Conservation (phyloP, 202 grass and related monocot genomes). For the Saccharum hybrid region DNA sequence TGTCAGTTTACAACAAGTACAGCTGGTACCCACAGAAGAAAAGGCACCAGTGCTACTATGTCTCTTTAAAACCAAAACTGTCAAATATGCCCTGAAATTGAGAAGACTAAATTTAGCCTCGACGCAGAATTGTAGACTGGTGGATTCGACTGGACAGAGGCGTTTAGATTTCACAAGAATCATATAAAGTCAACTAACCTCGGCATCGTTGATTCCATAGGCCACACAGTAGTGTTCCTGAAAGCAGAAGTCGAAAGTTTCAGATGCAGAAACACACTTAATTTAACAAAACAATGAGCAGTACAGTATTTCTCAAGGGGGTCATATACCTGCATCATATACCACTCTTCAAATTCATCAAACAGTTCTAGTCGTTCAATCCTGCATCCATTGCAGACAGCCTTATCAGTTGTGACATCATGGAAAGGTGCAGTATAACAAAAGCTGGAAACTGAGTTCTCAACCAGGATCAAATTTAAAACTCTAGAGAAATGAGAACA, state of each 20-base stretch:
- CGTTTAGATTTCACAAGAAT: conserved; percentile 8
- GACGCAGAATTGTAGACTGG: neutral
- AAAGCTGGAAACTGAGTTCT: neutral
- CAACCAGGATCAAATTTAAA: conserved; percentile 8
- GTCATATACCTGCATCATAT: too few relatives aligned
- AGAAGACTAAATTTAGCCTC: conserved; percentile 8
- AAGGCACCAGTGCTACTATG: conserved; percentile 41
- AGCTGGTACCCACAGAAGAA: neutral
- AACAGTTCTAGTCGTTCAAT: too few relatives aligned
- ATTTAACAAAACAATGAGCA: neutral
- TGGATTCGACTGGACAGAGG: neutral
- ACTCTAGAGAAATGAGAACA: conserved; percentile 3
- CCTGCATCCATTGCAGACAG: conserved; percentile 25
- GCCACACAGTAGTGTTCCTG: conserved; percentile 69
- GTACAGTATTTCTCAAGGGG: neutral
- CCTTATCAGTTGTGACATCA: conserved; percentile 4
- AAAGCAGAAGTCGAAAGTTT: conserved; percentile 34
- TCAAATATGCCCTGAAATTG: conserved; percentile 66
- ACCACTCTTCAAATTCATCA: too few relatives aligned
- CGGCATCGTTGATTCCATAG: conserved; percentile 58
- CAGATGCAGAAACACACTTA: neutral
- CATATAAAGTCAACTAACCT: conserved; percentile 50
- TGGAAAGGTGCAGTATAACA: neutral
- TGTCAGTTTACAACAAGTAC: conserved; percentile 1
- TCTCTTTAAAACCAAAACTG: conserved; percentile 60